phyloP scores from a whole-genome alignment of 2,329 filamentous ascomycete genomes.

The Colletotrichum sp. region DNA sequence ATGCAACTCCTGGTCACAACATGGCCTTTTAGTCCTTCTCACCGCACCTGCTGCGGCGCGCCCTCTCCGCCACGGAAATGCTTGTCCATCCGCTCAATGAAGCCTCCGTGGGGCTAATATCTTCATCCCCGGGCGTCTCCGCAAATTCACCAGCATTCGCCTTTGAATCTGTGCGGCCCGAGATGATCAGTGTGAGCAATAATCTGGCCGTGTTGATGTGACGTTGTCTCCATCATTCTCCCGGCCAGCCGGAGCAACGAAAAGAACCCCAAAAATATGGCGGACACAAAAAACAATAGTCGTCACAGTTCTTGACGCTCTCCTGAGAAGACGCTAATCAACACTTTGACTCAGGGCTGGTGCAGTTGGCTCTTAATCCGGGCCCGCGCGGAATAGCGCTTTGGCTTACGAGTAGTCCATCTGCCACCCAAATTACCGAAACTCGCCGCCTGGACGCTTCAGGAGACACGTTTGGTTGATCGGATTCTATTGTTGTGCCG shows the following conservation, averaged over 20 bases:
- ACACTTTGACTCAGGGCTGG: constrained; percentile 7
- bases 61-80: neutral
- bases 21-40: neutral
- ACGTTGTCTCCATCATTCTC: neutral
- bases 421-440: neutral
- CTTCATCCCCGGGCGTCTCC: neutral
- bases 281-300: neutral
- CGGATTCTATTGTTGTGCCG: neutral
- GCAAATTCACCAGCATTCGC: neutral
- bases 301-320: neutral
- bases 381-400: constrained; percentile 2
- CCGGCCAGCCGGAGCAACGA: neutral
- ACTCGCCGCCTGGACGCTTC: constrained; percentile 5
- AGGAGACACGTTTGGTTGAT: neutral
- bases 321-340: constrained; percentile 1
- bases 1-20: neutral
- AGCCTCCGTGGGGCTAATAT: neutral
- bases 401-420: neutral
- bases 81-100: neutral
- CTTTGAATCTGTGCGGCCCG: neutral
- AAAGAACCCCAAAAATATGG: neutral
- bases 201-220: neutral
- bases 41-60: neutral
- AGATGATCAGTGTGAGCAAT: neutral
- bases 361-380: neutral